Conservation (phyloP, 352 stramenopile genomes). For the Saprolegnia parasitica region DNA sequence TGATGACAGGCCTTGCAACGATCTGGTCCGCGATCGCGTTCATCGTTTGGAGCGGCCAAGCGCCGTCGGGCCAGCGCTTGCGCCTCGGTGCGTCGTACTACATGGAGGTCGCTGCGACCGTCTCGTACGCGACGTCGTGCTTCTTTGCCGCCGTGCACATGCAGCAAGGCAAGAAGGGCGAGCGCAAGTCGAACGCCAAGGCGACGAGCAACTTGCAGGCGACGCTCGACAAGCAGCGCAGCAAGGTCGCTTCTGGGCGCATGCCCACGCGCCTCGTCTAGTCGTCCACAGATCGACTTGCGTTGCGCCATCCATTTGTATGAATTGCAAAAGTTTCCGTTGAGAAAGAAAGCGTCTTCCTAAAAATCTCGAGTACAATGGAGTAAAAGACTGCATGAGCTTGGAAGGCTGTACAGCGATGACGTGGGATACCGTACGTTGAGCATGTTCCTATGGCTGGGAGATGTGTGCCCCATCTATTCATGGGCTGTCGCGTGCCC, state of each 20-base stretch:
- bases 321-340: too few species aligned
- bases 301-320: too few species aligned
- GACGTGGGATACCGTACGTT: too few species aligned
- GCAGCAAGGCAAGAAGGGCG: slow-evolving; percentile 7
- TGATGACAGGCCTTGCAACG: slow-evolving; percentile 5
- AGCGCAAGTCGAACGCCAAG: slow-evolving; percentile 6
- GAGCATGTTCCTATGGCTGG: too few species aligned
- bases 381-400: too few species aligned
- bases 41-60: slow-evolving; percentile 25
- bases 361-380: too few species aligned
- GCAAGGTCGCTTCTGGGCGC: neutral
- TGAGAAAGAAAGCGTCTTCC: too few species aligned
- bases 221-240: slow-evolving; percentile 22
- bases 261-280: slow-evolving; percentile 24
- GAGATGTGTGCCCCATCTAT: too few species aligned
- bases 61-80: neutral
- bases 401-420: too few species aligned
- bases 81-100: slow-evolving; percentile 22
- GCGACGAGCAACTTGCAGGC: slow-evolving; percentile 8
- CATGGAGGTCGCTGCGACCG: slow-evolving; percentile 20
- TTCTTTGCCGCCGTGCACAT: slow-evolving; percentile 28
- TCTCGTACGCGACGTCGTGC: slow-evolving; percentile 12
- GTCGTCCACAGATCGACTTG: neutral
- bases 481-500: too few species aligned
- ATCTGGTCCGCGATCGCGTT: slow-evolving; percentile 2